phyloP scores from a whole-genome alignment of 768 basidiomycete species.

The Lepiota brunneoincarnata region DNA sequence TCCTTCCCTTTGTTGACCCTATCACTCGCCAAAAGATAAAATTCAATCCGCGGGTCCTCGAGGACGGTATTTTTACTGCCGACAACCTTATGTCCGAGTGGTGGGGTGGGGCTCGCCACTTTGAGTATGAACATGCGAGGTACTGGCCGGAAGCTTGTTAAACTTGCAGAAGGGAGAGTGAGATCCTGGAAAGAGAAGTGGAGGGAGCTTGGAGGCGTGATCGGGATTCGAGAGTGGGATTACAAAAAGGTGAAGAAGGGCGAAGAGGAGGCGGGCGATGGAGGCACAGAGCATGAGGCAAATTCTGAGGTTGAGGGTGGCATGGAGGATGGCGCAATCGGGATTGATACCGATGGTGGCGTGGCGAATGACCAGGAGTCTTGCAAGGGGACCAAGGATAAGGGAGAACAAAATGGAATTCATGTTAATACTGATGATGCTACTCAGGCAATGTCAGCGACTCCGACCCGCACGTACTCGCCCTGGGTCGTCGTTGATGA shows the following conservation, averaged over 20 bases:
- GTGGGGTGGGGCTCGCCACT: conserved; percentile 68
- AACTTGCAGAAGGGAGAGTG: conserved; percentile 49
- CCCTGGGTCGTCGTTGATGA: no score
- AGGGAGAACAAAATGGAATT: neutral
- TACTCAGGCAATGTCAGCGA: no score
- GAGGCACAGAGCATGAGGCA: neutral
- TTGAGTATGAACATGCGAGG: conserved; percentile 70
- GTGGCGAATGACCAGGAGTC: neutral
- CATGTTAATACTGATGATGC: no score
- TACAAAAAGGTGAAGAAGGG: conserved; percentile 43
- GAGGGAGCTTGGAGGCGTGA: conserved; percentile 60
- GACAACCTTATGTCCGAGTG: conserved; percentile 68
- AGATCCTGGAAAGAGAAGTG: conserved; percentile 56
- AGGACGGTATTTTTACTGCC: conserved; percentile 64
- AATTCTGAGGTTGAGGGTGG: neutral
- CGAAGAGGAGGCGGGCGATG: neutral
- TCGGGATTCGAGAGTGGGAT: conserved; percentile 81
- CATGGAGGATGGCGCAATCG: neutral
- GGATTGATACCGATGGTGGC: neutral
- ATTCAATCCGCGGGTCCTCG: conserved; percentile 67
- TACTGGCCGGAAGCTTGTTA: conserved; percentile 72
- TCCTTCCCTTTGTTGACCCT: conserved; percentile 82
- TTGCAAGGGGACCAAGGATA: conserved; percentile 4
- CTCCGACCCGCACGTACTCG: no score
- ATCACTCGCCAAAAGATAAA: conserved; percentile 72